These are phyloP conservation scores for Entomortierella lignicola DNA, from an alignment of 192 early-diverging fungal genomes.

Conservation along the genomic window DNA sequence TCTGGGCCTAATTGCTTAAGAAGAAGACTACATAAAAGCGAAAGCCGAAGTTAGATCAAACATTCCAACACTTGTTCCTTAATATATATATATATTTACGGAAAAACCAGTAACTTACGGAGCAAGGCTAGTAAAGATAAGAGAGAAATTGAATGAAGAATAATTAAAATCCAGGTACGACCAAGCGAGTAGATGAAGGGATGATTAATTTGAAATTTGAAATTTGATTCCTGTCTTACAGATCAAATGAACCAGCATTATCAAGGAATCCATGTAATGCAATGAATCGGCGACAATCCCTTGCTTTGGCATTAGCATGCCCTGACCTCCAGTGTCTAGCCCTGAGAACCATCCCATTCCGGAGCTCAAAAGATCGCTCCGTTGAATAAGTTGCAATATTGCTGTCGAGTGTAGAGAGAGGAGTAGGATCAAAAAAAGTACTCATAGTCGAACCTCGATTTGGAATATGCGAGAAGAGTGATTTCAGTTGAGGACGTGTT, in stretches of 20 bases:
- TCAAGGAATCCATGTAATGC: constrained; percentile 50
- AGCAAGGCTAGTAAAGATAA: constrained; percentile 2
- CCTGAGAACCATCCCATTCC: constrained; percentile 25
- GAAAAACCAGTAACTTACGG: constrained; percentile 8
- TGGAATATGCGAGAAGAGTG: too few relatives aligned
- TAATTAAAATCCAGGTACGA: too few relatives aligned
- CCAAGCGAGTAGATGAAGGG: too few relatives aligned
- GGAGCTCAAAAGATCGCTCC: constrained; percentile 28
- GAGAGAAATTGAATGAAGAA: not conserved
- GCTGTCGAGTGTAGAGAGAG: not conserved
- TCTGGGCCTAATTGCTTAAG: constrained; percentile 38
- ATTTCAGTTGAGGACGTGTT: not conserved
- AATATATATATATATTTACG: too few relatives aligned
- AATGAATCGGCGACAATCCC: constrained; percentile 41
- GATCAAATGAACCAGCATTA: constrained; percentile 43
- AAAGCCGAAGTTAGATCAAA: too few relatives aligned
- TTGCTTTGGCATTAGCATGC: not conserved
- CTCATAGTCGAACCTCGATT: not conserved
- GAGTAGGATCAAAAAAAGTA: not conserved
- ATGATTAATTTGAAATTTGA: too few relatives aligned
- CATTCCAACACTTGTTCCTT: too few relatives aligned
- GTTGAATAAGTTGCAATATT: not conserved
- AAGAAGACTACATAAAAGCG: constrained; percentile 9
- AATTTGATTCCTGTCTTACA: constrained; percentile 23
- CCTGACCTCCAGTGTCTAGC: constrained; percentile 43